Percentiles rank a stretch among this genome's conserved stretches.
Conservation (phyloP, 345 rosid species). For the Eucalyptus shirleyi region DNA sequence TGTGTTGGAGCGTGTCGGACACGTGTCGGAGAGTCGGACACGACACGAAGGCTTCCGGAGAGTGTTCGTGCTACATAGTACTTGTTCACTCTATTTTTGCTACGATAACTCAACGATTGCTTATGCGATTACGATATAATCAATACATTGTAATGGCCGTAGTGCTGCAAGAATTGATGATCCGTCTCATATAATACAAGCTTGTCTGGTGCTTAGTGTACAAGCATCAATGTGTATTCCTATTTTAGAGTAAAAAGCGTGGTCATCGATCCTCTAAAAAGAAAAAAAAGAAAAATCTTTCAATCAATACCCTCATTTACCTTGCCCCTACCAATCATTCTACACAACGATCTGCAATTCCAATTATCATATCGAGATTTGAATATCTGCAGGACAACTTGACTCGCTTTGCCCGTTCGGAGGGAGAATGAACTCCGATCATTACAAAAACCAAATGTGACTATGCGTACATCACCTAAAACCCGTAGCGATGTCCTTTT, state of each 20-base stretch:
- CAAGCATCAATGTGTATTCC: rapidly evolving
- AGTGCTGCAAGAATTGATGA: neutral
- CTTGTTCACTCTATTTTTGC: neutral
- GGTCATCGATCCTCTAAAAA: neutral
- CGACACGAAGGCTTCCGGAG: too few species aligned
- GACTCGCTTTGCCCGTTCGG: neutral
- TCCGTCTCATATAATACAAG: neutral
- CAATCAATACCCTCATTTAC: neutral
- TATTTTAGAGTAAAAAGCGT: neutral
- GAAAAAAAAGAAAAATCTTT: neutral
- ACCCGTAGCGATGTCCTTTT: neutral
- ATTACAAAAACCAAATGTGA: neutral
- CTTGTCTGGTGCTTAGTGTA: neutral
- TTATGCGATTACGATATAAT: neutral
- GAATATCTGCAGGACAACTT: too few species aligned
- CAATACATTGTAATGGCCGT: neutral
- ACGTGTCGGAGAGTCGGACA: too few species aligned
- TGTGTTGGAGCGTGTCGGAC: too few species aligned
- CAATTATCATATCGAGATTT: neutral
- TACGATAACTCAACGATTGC: neutral
- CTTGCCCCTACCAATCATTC: neutral
- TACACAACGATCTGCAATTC: neutral
- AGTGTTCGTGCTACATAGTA: too few species aligned
- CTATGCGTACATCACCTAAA: neutral
- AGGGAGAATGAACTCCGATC: neutral